Percentiles rank a stretch among this genome's conserved stretches.
These are phyloP conservation scores for Trypanosoma scelopori DNA, from an alignment of 208 protist species.

Conservation along the genomic window DNA sequence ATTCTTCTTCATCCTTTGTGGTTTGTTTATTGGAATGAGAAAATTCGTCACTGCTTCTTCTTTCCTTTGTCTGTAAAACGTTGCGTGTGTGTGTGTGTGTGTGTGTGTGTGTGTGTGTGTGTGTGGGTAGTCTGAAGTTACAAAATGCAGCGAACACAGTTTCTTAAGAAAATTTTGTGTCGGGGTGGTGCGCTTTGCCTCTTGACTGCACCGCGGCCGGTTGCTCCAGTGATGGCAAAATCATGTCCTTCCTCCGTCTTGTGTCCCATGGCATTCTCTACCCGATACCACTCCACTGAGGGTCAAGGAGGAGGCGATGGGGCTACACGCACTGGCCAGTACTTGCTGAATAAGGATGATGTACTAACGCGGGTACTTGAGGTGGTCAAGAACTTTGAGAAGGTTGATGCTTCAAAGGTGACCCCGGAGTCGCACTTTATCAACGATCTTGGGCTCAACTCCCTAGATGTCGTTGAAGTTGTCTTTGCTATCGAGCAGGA, in stretches of 20 bases:
- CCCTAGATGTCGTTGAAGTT: constrained; percentile 95
- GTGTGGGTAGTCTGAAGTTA: constrained; percentile 12
- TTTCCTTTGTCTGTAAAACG: too few relatives aligned
- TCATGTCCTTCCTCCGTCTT: constrained; percentile 1
- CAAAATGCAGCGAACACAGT: constrained; percentile 25
- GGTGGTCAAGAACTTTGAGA: constrained; percentile 96
- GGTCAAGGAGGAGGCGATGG: constrained; percentile 48
- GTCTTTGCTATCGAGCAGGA: constrained; percentile 96
- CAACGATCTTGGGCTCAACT: constrained; percentile 96
- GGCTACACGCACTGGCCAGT: constrained; percentile 74
- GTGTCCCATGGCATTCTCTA: constrained; percentile 23
- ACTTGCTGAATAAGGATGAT: constrained; percentile 92
- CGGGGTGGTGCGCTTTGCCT: constrained; percentile 12
- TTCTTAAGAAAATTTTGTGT: constrained; percentile 23
- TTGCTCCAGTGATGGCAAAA: constrained; percentile 11
- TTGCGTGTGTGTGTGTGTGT: too few relatives aligned
- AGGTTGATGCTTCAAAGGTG: constrained; percentile 93
- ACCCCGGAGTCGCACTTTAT: constrained; percentile 92
- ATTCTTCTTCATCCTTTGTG: too few relatives aligned
- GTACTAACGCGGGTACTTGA: constrained; percentile 94
- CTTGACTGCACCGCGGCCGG: constrained; percentile 2
- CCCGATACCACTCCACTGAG: constrained; percentile 63
- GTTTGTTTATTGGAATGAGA: too few relatives aligned
- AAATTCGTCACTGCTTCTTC: too few relatives aligned
- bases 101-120: too few relatives aligned